Evolutionary conservation across 257 asterid species (phyloP).

Genomic region (Datura wrightii): DNA sequence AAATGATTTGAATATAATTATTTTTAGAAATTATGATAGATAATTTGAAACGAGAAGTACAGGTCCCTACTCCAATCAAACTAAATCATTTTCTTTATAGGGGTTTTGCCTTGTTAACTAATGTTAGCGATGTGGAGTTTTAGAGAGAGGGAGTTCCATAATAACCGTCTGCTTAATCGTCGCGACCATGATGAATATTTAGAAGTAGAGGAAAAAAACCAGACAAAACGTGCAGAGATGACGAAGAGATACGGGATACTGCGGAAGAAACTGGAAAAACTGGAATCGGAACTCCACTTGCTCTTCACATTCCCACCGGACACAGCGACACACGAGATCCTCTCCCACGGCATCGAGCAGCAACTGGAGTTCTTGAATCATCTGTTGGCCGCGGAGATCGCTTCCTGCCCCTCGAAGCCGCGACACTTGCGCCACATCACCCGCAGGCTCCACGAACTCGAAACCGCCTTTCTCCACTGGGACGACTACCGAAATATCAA

Average conservation of each 20-base stretch:
- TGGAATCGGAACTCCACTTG: slow-evolving; percentile 52
- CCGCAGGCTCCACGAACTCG: slow-evolving; percentile 34
- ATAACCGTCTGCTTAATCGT: background rate
- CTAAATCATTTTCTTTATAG: background rate
- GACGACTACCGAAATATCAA: background rate
- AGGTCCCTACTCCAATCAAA: too few relatives aligned
- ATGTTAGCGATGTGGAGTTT: background rate
- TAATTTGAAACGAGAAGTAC: too few relatives aligned
- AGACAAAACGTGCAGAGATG: background rate
- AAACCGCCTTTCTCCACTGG: slow-evolving; percentile 31
- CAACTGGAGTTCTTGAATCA: slow-evolving; percentile 37
- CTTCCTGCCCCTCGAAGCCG: slow-evolving; percentile 35
- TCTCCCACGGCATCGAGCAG: slow-evolving; percentile 32
- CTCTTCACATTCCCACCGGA: slow-evolving; percentile 43
- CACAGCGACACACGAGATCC: slow-evolving; percentile 28
- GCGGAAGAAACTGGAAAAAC: slow-evolving; percentile 64
- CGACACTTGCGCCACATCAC: slow-evolving; percentile 35
- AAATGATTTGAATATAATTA: too few relatives aligned
- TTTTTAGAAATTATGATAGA: too few relatives aligned
- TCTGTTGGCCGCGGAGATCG: slow-evolving; percentile 37
- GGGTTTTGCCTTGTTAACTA: background rate
- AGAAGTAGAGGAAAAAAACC: background rate
- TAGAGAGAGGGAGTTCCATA: background rate
- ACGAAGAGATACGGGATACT: slow-evolving; percentile 38
- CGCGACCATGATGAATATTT: slow-evolving; percentile 10